Conservation (phyloP, 768 basidiomycete genomes). For the Panus rudis region DNA sequence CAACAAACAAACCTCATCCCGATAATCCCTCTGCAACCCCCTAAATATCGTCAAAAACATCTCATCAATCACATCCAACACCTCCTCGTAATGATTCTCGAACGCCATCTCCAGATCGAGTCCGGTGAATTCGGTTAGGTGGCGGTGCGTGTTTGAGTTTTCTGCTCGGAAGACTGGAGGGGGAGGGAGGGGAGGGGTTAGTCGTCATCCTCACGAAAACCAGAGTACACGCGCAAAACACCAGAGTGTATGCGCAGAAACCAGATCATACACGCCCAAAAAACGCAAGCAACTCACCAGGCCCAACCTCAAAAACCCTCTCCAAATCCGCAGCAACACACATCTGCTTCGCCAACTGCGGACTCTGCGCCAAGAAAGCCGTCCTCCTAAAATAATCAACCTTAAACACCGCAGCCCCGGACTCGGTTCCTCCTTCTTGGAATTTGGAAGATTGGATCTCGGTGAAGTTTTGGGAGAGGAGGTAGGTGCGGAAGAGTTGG, state of each 20-base stretch:
- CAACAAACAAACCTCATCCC: slow-evolving; percentile 59
- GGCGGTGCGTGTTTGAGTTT: slow-evolving; percentile 94
- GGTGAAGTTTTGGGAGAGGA: slow-evolving; percentile 66
- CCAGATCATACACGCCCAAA: background rate
- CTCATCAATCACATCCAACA: slow-evolving; percentile 82
- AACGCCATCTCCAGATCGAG: slow-evolving; percentile 98
- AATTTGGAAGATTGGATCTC: slow-evolving; percentile 98
- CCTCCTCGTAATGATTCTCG: slow-evolving; percentile 97
- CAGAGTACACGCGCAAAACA: background rate
- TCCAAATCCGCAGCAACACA: slow-evolving; percentile 98
- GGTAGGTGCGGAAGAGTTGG: slow-evolving; percentile 77
- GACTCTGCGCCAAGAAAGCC: slow-evolving; percentile 93
- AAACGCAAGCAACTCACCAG: slow-evolving; percentile 19
- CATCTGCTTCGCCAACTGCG: slow-evolving; percentile 99
- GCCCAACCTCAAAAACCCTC: slow-evolving; percentile 93
- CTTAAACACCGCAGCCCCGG: slow-evolving; percentile 95
- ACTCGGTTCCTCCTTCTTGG: slow-evolving; percentile 93
- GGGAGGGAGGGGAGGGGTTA: slow-evolving; percentile 2
- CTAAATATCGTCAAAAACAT: slow-evolving; percentile 83
- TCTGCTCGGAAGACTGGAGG: slow-evolving; percentile 86
- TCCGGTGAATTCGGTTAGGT: slow-evolving; percentile 97
- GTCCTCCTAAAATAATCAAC: slow-evolving; percentile 95
- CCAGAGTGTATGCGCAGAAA: background rate
- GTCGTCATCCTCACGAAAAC: slow-evolving; percentile 39
- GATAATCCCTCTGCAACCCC: slow-evolving; percentile 67